Percentiles rank a stretch among this genome's conserved stretches.
phyloP scores from a whole-genome alignment of 176 grass and related monocot species.

The Avena sativa region DNA sequence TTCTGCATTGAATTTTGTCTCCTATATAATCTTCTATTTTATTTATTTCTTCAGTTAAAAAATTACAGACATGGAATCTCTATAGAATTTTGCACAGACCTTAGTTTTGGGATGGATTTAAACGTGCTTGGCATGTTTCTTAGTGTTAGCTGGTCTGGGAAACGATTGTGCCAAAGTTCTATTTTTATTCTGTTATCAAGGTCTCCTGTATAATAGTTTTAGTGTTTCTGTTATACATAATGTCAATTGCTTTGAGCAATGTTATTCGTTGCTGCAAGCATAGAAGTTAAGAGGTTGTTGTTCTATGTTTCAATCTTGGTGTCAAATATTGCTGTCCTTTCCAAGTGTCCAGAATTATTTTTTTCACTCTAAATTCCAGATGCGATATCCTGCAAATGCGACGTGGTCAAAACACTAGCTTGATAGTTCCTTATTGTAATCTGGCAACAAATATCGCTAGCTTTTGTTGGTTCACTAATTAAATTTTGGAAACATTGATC shows the following conservation, averaged over 20 bases:
- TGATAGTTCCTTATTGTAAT: slow-evolving; percentile 1
- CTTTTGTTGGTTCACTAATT: slow-evolving; percentile 10
- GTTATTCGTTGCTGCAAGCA: not conserved
- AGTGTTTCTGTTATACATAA: not conserved
- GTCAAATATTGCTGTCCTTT: slow-evolving; percentile 2
- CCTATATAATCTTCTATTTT: slow-evolving; percentile 2
- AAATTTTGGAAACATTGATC: not conserved
- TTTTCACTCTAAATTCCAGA: slow-evolving; percentile 32
- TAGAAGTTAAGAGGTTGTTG: not conserved
- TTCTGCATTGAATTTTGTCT: slow-evolving; percentile 14
- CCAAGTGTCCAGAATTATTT: not conserved
- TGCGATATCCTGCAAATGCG: not conserved
- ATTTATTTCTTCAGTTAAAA: slow-evolving; percentile 4
- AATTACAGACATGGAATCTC: not conserved
- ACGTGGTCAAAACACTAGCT: not conserved
- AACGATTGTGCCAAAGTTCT: not conserved
- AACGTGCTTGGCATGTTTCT: slow-evolving; percentile 16
- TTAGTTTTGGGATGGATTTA: slow-evolving; percentile 22
- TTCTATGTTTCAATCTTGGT: slow-evolving; percentile 2
- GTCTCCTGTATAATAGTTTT: not conserved
- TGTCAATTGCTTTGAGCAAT: not conserved
- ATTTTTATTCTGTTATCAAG: not conserved
- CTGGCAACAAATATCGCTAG: not conserved
- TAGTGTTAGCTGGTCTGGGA: slow-evolving; percentile 15
- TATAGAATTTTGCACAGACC: not conserved